Evolutionary conservation across 2,329 filamentous ascomycete species (phyloP), one percentile per base, ranked within the genome.

Genomic region (Clonostachys rosea): DNA sequence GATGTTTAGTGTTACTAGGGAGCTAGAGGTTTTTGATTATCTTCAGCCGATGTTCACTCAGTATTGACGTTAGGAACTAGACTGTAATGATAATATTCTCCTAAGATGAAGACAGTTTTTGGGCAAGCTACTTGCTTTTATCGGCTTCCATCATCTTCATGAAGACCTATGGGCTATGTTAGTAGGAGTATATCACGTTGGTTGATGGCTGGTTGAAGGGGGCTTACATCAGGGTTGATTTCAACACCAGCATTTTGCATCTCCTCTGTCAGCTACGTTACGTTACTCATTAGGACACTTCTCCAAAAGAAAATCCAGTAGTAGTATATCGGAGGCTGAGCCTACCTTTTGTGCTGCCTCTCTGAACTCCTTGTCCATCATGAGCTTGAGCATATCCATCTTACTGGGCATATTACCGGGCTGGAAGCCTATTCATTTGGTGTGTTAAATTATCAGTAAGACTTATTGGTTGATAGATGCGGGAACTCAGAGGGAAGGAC

Each of bases 331-430:
- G 3, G 9, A 30, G 9, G 1, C 3, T 12, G 0, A 20, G 24
- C 35, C 11, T 43, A 56, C 55, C 2, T 43, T 47, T 9, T 54
- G 48, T 12, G 55, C 49, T 3, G 54, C 55, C 5, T 57, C 54
- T 8, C 55, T 45, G 30, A 57, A 57, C 9, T 58, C 54, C 17
- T 48, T 51, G 5, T 57, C 55, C 54, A 55, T 55, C 50, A 57
- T 50, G 12, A 57, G 51, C 24, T 55, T 56, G 36, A 56, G 42
- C 11, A 57, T 36, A 5, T 55, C 55, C 53, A 57, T 52, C 49
- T 52, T 54, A n/a, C 50, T 54, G 2, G 55, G 55, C 11, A 52
- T 51, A 17, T 50, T 46, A 34, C 42, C 45, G 16, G 52, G 35
- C 11, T 54, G 52, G n/a, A 57, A 47, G 12, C 55, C 55, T 57